Evolutionary conservation across 345 rosid species (phyloP).

Genomic region (Arabidopsis thaliana): TAIR10.1 NC_003076.8:17627501-17628000

Average conservation of each 20-base stretch:
- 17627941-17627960: no score
- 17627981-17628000: no score
- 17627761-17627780: constrained; percentile 87
- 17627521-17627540: constrained; percentile 17
- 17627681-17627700: constrained; percentile 77
- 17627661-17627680: constrained; percentile 90
- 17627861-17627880: constrained; percentile 59
- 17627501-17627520: not conserved
- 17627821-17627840: constrained; percentile 85
- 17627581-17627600: not conserved
- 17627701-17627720: constrained; percentile 84
- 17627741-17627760: constrained; percentile 91
- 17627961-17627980: no score
- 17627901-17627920: not conserved
- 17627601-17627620: not conserved
- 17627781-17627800: constrained; percentile 87
- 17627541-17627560: not conserved
- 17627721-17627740: constrained; percentile 71
- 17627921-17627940: not conserved
- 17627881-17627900: not conserved
- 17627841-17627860: constrained; percentile 84
- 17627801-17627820: constrained; percentile 81
- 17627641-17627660: constrained; percentile 81
- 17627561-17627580: not conserved
- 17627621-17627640: constrained; percentile 72